Conservation (phyloP, 202 grass and related monocot genomes). For the Digitaria exilis region DNA sequence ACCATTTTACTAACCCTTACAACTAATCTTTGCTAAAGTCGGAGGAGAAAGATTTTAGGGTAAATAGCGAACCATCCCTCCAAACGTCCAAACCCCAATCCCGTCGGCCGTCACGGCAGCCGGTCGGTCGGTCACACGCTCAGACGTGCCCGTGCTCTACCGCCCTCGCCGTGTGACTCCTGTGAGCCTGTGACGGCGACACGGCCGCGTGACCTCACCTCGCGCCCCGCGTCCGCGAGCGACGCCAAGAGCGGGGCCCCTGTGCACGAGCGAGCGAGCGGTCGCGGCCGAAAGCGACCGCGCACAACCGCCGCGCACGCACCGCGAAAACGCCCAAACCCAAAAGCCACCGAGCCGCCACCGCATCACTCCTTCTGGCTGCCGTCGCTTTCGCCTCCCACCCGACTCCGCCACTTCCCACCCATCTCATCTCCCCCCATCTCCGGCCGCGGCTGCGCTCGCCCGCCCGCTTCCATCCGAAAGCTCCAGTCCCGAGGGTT, state of each 20-base stretch:
- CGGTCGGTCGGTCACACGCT: no score
- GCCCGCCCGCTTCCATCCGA: neutral
- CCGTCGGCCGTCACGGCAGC: no score
- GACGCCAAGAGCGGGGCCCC: no score
- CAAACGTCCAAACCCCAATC: no score
- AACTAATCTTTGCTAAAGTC: no score
- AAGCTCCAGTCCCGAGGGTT: slow-evolving; percentile 23
- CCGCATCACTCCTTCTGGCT: neutral
- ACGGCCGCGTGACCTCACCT: no score
- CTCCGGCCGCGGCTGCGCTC: neutral
- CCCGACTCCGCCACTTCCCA: neutral
- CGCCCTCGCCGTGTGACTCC: neutral
- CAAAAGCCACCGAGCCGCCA: slow-evolving; percentile 31
- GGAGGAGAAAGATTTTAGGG: no score
- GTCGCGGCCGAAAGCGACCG: slow-evolving; percentile 46
- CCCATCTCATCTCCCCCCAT: neutral
- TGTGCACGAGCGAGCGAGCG: neutral
- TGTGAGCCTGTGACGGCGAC: no score
- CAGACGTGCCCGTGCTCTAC: neutral
- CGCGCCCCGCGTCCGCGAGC: neutral
- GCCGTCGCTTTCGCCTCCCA: slow-evolving; percentile 38
- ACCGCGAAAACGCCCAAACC: slow-evolving; percentile 9
- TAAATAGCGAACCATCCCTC: no score
- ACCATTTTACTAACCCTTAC: no score
- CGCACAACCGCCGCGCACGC: neutral